Conservation (phyloP, 345 rosid genomes). For the Arabidopsis thaliana region TAIR10.1 NC_003076.8:760501-761000, state of each 20-base stretch:
- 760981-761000: slow-evolving; percentile 72
- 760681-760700: slow-evolving; percentile 85
- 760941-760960: slow-evolving; percentile 58
- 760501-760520: slow-evolving; percentile 77
- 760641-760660: slow-evolving; percentile 97
- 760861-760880: slow-evolving; percentile 44
- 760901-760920: slow-evolving; percentile 66
- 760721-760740: slow-evolving; percentile 75
- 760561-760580: slow-evolving; percentile 9
- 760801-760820: slow-evolving; percentile 56
- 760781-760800: slow-evolving; percentile 66
- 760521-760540: slow-evolving; percentile 83
- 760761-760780: slow-evolving; percentile 66
- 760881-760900: slow-evolving; percentile 63
- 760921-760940: slow-evolving; percentile 44
- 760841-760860: slow-evolving; percentile 64
- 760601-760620: background rate
- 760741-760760: slow-evolving; percentile 82
- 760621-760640: slow-evolving; percentile 33
- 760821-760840: slow-evolving; percentile 57
- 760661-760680: slow-evolving; percentile 76
- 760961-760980: slow-evolving; percentile 81
- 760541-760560: slow-evolving; percentile 94
- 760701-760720: slow-evolving; percentile 59
- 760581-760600: background rate